Conservation (phyloP, 23 red algal genomes). For the Pyropia haitanensis region DNA sequence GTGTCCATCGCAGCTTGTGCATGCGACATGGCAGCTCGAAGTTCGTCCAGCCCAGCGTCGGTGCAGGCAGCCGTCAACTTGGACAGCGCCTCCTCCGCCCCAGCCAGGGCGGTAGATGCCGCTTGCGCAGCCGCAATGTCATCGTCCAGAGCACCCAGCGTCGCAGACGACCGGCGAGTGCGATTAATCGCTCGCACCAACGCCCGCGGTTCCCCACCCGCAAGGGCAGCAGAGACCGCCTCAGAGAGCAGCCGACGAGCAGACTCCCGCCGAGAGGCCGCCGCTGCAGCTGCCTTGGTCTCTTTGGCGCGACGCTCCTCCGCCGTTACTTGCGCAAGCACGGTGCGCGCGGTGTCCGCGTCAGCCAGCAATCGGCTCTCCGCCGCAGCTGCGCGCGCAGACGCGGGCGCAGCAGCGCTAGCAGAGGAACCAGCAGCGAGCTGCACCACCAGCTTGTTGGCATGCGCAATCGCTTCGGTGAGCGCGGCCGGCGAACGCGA, state of each 20-base stretch:
- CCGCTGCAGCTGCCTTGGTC: constrained; percentile 33
- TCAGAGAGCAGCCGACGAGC: constrained; percentile 28
- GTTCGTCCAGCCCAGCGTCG: constrained; percentile 7
- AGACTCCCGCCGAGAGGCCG: constrained; percentile 37
- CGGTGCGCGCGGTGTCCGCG: constrained; percentile 50
- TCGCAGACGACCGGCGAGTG: constrained; percentile 5
- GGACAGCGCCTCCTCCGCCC: constrained; percentile 10
- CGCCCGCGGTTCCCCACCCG: constrained; percentile 41
- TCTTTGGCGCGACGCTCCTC: constrained; percentile 46
- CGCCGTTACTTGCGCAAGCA: constrained; percentile 31
- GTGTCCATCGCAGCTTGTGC: neutral
- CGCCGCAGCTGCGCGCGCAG: constrained; percentile 19
- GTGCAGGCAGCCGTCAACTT: constrained; percentile 2
- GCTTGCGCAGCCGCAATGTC: constrained; percentile 15
- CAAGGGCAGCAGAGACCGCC: constrained; percentile 29
- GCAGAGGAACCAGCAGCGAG: constrained; percentile 26
- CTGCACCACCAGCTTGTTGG: constrained; percentile 81
- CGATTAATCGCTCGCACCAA: constrained; percentile 23
- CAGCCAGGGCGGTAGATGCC: constrained; percentile 2
- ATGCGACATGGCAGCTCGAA: constrained; percentile 17
- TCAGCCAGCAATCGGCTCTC: constrained; percentile 62
- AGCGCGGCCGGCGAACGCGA: constrained; percentile 67
- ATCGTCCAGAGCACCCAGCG: constrained; percentile 32
- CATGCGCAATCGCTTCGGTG: constrained; percentile 80
- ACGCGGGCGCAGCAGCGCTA: neutral